Conservation (phyloP, 192 early-diverging fungal genomes). For the Glomus cerebriforme region DNA sequence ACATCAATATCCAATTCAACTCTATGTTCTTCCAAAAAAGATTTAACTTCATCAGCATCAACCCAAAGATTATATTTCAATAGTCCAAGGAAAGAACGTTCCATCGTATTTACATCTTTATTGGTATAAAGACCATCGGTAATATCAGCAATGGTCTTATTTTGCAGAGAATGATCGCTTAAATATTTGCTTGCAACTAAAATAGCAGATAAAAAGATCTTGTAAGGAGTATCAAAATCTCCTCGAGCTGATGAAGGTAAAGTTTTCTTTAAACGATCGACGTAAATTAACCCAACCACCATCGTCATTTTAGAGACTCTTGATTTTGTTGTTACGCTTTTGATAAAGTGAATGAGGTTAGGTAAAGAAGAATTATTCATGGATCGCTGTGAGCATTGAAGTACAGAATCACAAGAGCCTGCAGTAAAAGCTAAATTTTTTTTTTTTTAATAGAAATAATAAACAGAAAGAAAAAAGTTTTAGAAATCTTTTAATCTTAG, state of each 20-base stretch:
- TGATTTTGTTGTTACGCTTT: slow-evolving; percentile 36
- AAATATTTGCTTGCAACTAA: slow-evolving; percentile 70
- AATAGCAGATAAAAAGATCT: slow-evolving; percentile 70
- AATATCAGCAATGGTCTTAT: slow-evolving; percentile 45
- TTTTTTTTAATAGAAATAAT: too few relatives aligned
- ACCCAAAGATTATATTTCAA: slow-evolving; percentile 59
- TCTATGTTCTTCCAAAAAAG: slow-evolving; percentile 44
- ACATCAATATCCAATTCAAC: slow-evolving; percentile 33
- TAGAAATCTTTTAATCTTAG: too few relatives aligned
- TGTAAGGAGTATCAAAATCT: slow-evolving; percentile 71
- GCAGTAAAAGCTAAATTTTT: slow-evolving; percentile 21
- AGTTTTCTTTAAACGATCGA: slow-evolving; percentile 66
- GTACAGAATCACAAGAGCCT: slow-evolving; percentile 31
- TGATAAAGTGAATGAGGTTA: slow-evolving; percentile 36
- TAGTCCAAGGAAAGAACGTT: slow-evolving; percentile 56
- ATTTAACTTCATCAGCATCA: slow-evolving; percentile 46
- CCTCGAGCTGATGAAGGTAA: slow-evolving; percentile 65
- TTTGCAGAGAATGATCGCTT: slow-evolving; percentile 48
- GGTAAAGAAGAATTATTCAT: slow-evolving; percentile 22
- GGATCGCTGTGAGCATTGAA: slow-evolving; percentile 25
- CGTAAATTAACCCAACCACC: slow-evolving; percentile 69
- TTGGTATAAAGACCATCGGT: slow-evolving; percentile 53
- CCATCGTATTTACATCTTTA: slow-evolving; percentile 60
- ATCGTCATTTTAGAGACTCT: slow-evolving; percentile 44
- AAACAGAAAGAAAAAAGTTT: too few relatives aligned